Conservation (phyloP, 1,284 basidiomycete species). For the Ustilago bromivora region DNA sequence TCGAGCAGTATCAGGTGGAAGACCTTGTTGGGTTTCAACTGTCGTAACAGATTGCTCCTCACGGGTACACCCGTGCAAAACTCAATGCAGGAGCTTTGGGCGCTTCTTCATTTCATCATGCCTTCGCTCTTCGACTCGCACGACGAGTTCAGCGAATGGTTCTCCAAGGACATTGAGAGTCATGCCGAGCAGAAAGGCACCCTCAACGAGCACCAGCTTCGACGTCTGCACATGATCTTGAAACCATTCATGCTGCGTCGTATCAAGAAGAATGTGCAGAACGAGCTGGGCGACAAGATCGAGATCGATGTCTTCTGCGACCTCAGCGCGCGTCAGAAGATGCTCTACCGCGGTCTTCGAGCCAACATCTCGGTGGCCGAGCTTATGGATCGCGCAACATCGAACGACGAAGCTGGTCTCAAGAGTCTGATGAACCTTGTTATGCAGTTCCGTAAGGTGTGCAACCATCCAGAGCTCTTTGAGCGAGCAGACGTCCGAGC, state of each 20-base stretch:
- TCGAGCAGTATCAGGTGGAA: slow-evolving; percentile 98
- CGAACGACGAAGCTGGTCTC: slow-evolving; percentile 87
- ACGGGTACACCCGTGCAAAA: slow-evolving; percentile 99
- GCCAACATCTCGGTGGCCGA: slow-evolving; percentile 95
- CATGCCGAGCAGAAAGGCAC: slow-evolving; percentile 81
- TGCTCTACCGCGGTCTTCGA: slow-evolving; percentile 89
- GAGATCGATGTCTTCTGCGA: slow-evolving; percentile 97
- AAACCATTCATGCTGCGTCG: slow-evolving; percentile 99
- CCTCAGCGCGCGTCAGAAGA: slow-evolving; percentile 89
- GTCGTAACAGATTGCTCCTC: slow-evolving; percentile 91
- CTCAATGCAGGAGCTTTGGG: slow-evolving; percentile 99
- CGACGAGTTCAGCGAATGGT: slow-evolving; percentile 99
- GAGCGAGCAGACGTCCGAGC: slow-evolving; percentile 95
- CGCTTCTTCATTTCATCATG: slow-evolving; percentile 99
- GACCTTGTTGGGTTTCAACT: slow-evolving; percentile 93
- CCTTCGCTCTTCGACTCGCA: slow-evolving; percentile 98
- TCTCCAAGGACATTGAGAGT: slow-evolving; percentile 99
- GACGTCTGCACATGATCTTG: slow-evolving; percentile 96
- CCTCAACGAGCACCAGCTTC: slow-evolving; percentile 94
- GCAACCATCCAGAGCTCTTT: slow-evolving; percentile 98
- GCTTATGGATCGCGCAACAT: slow-evolving; percentile 90
- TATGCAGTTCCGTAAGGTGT: slow-evolving; percentile 99
- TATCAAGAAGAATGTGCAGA: slow-evolving; percentile 98
- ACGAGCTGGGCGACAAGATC: slow-evolving; percentile 99
- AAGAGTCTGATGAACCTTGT: slow-evolving; percentile 98